A percentile compares a stretch with the other conserved stretches of the same genome.
These are phyloP conservation scores for Camellia japonica DNA, from an alignment of 148 eudicot genomes.

Conservation along the genomic window DNA sequence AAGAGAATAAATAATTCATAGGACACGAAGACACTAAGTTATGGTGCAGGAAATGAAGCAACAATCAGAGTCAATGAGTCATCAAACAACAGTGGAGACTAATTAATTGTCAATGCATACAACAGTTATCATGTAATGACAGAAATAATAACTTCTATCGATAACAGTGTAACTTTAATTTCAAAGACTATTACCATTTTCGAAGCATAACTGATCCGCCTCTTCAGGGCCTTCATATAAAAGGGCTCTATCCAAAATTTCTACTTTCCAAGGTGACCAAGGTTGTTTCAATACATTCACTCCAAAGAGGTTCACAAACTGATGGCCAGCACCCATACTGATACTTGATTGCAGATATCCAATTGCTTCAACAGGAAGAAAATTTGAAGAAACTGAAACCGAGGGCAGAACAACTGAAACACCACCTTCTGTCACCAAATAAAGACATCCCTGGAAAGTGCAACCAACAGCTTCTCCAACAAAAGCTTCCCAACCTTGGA, in stretches of 20 bases:
- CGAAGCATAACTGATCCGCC: slow-evolving; percentile 76
- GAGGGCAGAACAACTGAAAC: slow-evolving; percentile 84
- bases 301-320: slow-evolving; percentile 32
- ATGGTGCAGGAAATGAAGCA: background rate
- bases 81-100: background rate
- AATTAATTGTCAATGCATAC: slow-evolving; percentile 2
- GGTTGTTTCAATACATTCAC: slow-evolving; percentile 29
- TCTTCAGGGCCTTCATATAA: slow-evolving; percentile 82
- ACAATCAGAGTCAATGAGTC: slow-evolving; percentile 5
- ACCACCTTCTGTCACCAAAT: slow-evolving; percentile 67
- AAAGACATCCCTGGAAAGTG: slow-evolving; percentile 70
- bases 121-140: background rate
- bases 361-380: slow-evolving; percentile 52
- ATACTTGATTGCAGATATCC: slow-evolving; percentile 34
- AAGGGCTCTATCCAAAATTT: slow-evolving; percentile 75
- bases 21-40: slow-evolving; percentile 4
- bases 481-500: slow-evolving; percentile 43
- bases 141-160: background rate
- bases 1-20: slow-evolving; percentile 4
- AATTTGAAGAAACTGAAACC: slow-evolving; percentile 63
- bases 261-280: slow-evolving; percentile 77
- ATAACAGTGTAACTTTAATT: background rate
- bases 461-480: slow-evolving; percentile 72
- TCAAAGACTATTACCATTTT: slow-evolving; percentile 60
- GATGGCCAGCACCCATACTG: slow-evolving; percentile 22